A percentile compares a stretch with the other conserved stretches of the same genome.
These are phyloP conservation scores for Fusarium sp. DNA, from an alignment of 2,329 filamentous ascomycete genomes.

Conservation along the genomic window DNA sequence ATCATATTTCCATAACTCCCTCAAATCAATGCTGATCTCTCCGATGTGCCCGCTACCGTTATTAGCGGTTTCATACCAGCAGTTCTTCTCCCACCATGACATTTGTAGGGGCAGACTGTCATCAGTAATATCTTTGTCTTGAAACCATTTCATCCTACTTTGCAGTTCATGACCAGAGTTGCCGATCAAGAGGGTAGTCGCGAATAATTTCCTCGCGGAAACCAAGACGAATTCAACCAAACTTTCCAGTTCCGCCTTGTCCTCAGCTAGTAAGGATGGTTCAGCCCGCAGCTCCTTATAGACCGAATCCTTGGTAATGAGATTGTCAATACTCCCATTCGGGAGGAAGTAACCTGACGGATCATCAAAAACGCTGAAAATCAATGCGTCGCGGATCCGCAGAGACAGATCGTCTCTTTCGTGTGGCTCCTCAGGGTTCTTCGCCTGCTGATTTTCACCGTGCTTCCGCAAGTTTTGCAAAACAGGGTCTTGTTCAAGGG, in stretches of 20 bases:
- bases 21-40: too few relatives aligned
- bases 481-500: neutral
- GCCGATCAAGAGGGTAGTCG: too few relatives aligned
- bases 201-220: neutral
- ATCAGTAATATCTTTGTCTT: neutral
- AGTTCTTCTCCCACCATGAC: neutral
- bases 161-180: too few relatives aligned
- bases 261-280: too few relatives aligned
- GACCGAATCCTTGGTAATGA: neutral
- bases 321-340: neutral
- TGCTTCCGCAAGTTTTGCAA: neutral
- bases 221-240: neutral
- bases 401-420: rapidly evolving
- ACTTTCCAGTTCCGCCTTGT: neutral
- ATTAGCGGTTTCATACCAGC: too few relatives aligned
- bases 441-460: neutral
- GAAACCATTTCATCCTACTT: too few relatives aligned
- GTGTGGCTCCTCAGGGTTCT: neutral
- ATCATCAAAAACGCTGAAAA: neutral
- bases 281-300: neutral
- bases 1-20: too few relatives aligned
- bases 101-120: neutral
- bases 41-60: too few relatives aligned
- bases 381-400: rapidly evolving
- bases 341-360: neutral